Evolutionary conservation across 2,329 filamentous ascomycete species (phyloP), one percentile per base, ranked within the genome.

Genomic region (Fusarium sublunatum): DNA sequence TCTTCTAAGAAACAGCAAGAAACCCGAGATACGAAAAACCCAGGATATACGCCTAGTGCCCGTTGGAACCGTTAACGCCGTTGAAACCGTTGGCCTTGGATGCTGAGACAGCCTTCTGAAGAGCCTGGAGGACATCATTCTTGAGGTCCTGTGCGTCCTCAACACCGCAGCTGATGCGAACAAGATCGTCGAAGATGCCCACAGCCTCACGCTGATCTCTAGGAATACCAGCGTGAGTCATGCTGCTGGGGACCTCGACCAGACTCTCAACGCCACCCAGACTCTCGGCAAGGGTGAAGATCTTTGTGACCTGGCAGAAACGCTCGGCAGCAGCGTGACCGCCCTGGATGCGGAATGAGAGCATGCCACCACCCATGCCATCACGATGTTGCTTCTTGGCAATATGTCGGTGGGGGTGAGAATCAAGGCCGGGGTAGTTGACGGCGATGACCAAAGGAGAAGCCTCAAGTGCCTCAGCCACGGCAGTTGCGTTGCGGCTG

Each of bases 201-300:
- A 95, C 93, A 4, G 89, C 90, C 83, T 99, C 95, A 55, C 95
- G 85, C 82, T 96, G 88, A 60, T 93, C 93, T 75, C 86, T 87
- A 45, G 95, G 95, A 67, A 99, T 99, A 57, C 94, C 95, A 24
- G 93, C 91, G 77, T 99, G 95, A 15, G 95, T 99, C 95, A 99
- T 99, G 78, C 88, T 91, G 71, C 91, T 91, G 22, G 95, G 95
- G 3, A 99, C 87, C 80, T 99, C 95, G 69, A 93, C 89, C 61
- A 99, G 83, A 72, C 87, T 91, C 85, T 99, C 95, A 43, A 99
- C 90, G 52, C 94, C 95, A 59, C 95, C 95, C 24, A 99, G 81
- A 57, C 88, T 92, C 83, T 99, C 95, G 28, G 95, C 95, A 7
- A 99, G 84, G 2, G 93, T 97, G 80, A 97, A 98, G 76, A 99